Percentiles rank a stretch among this genome's conserved stretches.
Conservation (phyloP, 257 asterid species). For the Solanum appendiculatum region DNA sequence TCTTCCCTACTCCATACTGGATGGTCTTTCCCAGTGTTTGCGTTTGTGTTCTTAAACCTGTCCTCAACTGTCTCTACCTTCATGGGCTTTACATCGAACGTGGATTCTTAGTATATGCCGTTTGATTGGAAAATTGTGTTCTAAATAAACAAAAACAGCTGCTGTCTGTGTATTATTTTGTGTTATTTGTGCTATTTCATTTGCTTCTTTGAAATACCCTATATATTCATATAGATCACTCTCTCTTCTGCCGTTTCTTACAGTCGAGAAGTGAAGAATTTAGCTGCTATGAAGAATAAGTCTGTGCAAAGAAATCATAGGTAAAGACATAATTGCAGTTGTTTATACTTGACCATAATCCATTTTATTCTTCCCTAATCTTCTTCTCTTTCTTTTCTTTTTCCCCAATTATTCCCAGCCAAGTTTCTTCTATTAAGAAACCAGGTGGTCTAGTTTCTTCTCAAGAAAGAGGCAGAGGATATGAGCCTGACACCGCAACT, state of each 20-base stretch:
- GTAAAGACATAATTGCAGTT: constrained; percentile 20
- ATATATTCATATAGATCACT: not conserved
- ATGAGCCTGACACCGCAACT: not conserved
- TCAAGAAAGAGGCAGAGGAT: not conserved
- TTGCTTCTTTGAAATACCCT: not conserved
- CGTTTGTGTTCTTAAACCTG: not conserved
- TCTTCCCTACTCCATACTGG: not conserved
- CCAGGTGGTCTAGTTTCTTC: not conserved
- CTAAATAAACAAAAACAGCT: not conserved
- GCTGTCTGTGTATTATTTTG: not conserved
- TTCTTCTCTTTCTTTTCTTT: not conserved
- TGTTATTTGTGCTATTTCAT: not conserved
- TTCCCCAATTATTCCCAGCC: not conserved
- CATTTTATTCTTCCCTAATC: not conserved
- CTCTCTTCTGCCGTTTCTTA: not conserved
- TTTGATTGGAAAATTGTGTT: not conserved
- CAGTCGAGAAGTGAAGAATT: constrained; percentile 75
- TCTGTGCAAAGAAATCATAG: constrained; percentile 34
- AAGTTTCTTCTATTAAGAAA: constrained; percentile 5
- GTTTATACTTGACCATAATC: not conserved
- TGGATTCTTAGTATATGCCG: not conserved
- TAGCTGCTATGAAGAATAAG: constrained; percentile 57
- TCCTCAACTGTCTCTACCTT: not conserved
- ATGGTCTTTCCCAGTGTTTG: not conserved
- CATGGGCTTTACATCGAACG: not conserved